A percentile compares a stretch with the other conserved stretches of the same genome.
These are phyloP conservation scores for Escallonia rubra DNA, from an alignment of 129 eudicot species.

Conservation along the genomic window DNA sequence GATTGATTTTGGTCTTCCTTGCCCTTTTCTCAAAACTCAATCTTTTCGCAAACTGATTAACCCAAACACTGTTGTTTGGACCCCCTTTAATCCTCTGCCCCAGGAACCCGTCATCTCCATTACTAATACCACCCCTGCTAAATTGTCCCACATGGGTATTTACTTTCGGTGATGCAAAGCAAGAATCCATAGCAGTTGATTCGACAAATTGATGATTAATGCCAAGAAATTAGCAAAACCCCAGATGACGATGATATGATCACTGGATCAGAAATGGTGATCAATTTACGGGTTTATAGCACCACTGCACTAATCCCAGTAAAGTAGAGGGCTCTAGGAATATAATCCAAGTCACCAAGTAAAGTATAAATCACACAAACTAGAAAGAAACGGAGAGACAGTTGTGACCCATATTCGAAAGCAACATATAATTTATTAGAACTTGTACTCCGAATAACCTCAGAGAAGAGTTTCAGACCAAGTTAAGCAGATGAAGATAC, in stretches of 20 bases:
- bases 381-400: conserved; percentile 2
- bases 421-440: conserved; percentile 11
- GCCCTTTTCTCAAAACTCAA: conserved; percentile 38
- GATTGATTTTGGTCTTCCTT: conserved; percentile 48
- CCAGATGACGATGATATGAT: conserved; percentile 14
- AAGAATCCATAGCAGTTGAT: conserved; percentile 46
- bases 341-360: conserved; percentile 69
- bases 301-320: conserved; percentile 11
- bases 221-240: not conserved
- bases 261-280: conserved; percentile 13
- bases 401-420: conserved; percentile 27
- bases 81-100: conserved; percentile 66
- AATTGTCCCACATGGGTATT: conserved; percentile 39
- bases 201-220: not conserved
- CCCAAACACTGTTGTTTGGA: conserved; percentile 36
- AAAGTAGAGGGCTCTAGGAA: conserved; percentile 22
- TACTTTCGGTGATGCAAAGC: conserved; percentile 53
- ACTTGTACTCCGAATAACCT: conserved; percentile 17
- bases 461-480: not conserved
- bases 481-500: too few relatives aligned
- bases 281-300: not conserved
- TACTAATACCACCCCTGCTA: conserved; percentile 23
- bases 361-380: conserved; percentile 76
- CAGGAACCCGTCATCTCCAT: conserved; percentile 45
- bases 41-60: conserved; percentile 34